Percentiles rank a stretch among this genome's conserved stretches.
phyloP scores from a whole-genome alignment of 2,329 filamentous ascomycete species.

The Colletotrichum agaves region DNA sequence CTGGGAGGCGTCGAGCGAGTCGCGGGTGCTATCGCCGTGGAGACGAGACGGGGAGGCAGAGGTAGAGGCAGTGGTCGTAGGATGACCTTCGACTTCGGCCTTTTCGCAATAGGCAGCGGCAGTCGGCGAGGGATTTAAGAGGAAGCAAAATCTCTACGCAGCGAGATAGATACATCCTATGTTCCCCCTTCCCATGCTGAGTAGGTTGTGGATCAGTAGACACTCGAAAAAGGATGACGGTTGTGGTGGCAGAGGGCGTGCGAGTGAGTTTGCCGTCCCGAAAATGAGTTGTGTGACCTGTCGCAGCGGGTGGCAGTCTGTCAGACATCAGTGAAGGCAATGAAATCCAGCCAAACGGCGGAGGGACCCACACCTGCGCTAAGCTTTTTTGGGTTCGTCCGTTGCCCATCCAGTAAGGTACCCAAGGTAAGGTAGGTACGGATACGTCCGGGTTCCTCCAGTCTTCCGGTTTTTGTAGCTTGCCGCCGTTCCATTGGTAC shows the following conservation, averaged over 20 bases:
- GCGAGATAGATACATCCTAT: conserved; percentile 12
- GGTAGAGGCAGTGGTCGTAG: background rate
- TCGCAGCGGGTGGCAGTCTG: conserved; percentile 33
- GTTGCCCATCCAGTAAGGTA: conserved; percentile 1
- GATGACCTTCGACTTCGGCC: background rate
- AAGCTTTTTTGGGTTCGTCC: conserved; percentile 30
- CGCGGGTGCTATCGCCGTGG: conserved; percentile 28
- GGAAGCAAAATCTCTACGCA: background rate
- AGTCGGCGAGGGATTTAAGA: background rate
- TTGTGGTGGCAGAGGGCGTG: background rate
- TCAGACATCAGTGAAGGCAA: conserved; percentile 13
- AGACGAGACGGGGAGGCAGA: background rate
- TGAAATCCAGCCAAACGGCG: background rate
- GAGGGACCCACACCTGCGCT: conserved; percentile 10
- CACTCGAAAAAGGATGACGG: background rate
- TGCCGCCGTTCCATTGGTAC: conserved; percentile 22
- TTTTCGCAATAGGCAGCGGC: background rate
- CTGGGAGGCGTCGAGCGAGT: conserved; percentile 1
- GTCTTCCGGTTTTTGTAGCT: background rate
- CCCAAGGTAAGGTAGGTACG: too few species aligned
- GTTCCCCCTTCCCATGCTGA: background rate
- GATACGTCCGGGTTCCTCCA: background rate
- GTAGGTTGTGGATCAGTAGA: conserved; percentile 2
- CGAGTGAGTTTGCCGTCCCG: conserved; percentile 35
- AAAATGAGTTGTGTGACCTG: conserved; percentile 34